Percentiles rank a stretch among this genome's conserved stretches.
These are phyloP conservation scores for Candida manassasensis DNA, from an alignment of 805 yeast species.

Conservation along the genomic window DNA sequence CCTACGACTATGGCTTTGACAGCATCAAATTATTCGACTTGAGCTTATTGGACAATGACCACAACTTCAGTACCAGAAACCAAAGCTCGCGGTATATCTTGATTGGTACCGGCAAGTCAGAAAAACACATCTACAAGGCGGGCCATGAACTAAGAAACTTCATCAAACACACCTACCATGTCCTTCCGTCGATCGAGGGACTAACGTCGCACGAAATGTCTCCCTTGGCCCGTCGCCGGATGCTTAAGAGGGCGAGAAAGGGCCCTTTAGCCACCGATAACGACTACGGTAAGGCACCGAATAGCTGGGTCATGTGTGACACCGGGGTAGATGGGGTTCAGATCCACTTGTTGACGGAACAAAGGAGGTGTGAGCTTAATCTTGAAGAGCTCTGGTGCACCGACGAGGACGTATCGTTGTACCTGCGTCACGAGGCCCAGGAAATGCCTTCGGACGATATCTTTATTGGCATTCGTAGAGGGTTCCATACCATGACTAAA, in stretches of 20 bases:
- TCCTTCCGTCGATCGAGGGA: conserved; percentile 64
- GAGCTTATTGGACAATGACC: conserved; percentile 31
- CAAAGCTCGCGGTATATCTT: conserved; percentile 35
- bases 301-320: conserved; percentile 83
- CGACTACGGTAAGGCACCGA: conserved; percentile 53
- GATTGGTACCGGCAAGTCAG: conserved; percentile 71
- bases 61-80: conserved; percentile 24
- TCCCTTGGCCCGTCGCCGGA: conserved; percentile 33
- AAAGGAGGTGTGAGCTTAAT: conserved; percentile 62
- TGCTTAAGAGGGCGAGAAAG: conserved; percentile 50
- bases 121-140: conserved; percentile 71
- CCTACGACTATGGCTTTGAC: conserved; percentile 58
- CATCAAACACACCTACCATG: conserved; percentile 45
- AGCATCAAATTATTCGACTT: conserved; percentile 65
- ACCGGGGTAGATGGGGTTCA: conserved; percentile 57
- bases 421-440: conserved; percentile 11
- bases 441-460: conserved; percentile 28
- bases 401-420: conserved; percentile 30
- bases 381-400: conserved; percentile 66
- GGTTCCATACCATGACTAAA: conserved; percentile 38
- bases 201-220: conserved; percentile 52
- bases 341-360: conserved; percentile 69
- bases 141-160: conserved; percentile 52
- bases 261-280: conserved; percentile 49
- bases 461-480: conserved; percentile 39